Base-by-base conservation (phyloP, 1,284 basidiomycete genomes). In the Tylopilus sp. region DNA sequence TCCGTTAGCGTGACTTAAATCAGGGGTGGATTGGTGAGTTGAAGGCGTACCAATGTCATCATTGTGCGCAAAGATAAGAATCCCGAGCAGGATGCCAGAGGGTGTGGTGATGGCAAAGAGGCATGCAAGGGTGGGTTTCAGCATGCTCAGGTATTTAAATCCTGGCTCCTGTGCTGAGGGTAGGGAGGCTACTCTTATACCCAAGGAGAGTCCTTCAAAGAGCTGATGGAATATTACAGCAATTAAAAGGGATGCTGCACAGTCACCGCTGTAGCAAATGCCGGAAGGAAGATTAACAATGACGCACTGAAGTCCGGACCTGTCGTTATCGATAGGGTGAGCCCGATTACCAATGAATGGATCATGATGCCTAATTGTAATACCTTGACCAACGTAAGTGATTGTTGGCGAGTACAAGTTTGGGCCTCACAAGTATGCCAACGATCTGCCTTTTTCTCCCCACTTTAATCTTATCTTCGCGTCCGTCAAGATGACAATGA, bases 291-390 rank as follows among this genome's bases (percentile, higher is more conserved):
- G n/a, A 26, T 28, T 7, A 40, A 42, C 1, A 17, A 32, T 20
- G 20, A 77, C 84, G 53, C 54, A 88, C 86, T 78, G 58, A 91
- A 90, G 54, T 90, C 86, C 2, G 80, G 62, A 13, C 87, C 85
- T 6, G 78, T 75, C 2, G 85, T 80, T 53, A 90, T 82, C 3
- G 85, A 78, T 20, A 90, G 72, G 4, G 87, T 90, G 17, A 90
- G 67, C 2, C 87, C 87, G 50, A 90, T 87, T 20, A 90, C 84
- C n/a, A 88, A 69, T 0, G 87, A 89, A 59, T 90, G 88, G n/a
- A 90, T 79, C 85, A 89, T 88, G 57, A 90, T 90, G 28, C 87
- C 88, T 2, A 87, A 63, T 80, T 90, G 86, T 11, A 90, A 72
- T 28, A 90, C 82, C 86, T 88, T 51, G 33, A 35, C n/a, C 6